Evolutionary conservation across 1,284 basidiomycete genomes (phyloP).

Genomic region (Heimioporus punctisporus): DNA sequence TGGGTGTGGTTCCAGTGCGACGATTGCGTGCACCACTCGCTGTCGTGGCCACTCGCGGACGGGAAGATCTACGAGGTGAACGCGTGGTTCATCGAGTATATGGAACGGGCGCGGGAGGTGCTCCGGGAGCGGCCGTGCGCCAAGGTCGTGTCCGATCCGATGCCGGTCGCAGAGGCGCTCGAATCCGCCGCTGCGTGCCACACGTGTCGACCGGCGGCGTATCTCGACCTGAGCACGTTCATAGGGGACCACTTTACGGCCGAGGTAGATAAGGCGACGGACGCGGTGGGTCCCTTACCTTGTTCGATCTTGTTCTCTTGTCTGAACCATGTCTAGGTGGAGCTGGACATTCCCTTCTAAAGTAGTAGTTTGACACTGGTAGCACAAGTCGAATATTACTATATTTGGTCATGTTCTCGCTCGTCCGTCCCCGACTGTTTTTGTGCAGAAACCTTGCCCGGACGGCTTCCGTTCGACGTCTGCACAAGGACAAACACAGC

Average conservation of each 20-base stretch:
- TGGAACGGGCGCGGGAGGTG: conserved; percentile 31
- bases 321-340: conserved; percentile 25
- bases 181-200: conserved; percentile 26
- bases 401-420: not conserved
- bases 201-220: conserved; percentile 31
- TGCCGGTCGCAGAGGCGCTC: conserved; percentile 32
- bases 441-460: conserved; percentile 3
- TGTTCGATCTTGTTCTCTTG: conserved; percentile 2
- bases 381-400: too few relatives aligned
- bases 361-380: too few relatives aligned
- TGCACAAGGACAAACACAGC: conserved; percentile 4
- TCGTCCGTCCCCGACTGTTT: not conserved
- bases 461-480: conserved; percentile 13
- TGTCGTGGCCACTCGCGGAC: conserved; percentile 35
- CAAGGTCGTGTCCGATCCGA: conserved; percentile 31
- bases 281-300: conserved; percentile 22
- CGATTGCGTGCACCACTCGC: conserved; percentile 32
- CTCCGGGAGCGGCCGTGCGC: conserved; percentile 33
- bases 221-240: conserved; percentile 32
- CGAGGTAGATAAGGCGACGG: conserved; percentile 31
- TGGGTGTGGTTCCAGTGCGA: conserved; percentile 40
- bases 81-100: conserved; percentile 35
- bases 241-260: conserved; percentile 29
- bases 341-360: conserved; percentile 33
- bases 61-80: conserved; percentile 38